Percentiles rank a stretch among this genome's conserved stretches.
Evolutionary conservation across 495 filamentous ascomycete genomes (phyloP).

Genomic region (Penicillium parvum): DNA sequence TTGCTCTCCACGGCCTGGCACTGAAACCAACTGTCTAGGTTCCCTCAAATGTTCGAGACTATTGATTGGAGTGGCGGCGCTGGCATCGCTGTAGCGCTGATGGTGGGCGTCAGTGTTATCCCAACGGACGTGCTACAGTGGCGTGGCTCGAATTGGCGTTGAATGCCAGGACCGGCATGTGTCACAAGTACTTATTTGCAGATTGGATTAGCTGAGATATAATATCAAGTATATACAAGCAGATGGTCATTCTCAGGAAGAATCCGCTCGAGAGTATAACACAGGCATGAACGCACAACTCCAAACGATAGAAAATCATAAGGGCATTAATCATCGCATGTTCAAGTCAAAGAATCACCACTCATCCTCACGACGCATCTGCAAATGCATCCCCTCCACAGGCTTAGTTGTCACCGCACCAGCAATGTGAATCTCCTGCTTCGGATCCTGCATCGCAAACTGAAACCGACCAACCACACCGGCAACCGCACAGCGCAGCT

Average conservation of each 20-base stretch:
- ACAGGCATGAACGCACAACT: too few species aligned
- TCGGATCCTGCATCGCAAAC: conserved; percentile 56
- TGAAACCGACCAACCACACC: conserved; percentile 34
- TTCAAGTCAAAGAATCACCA: conserved; percentile 47
- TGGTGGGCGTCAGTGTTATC: conserved; percentile 43
- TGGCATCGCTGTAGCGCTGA: conserved; percentile 38
- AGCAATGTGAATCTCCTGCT: conserved; percentile 56
- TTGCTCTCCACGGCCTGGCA: too few species aligned
- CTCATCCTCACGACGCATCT: conserved; percentile 54
- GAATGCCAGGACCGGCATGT: neutral
- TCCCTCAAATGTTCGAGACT: conserved; percentile 47
- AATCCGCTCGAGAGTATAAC: too few species aligned
- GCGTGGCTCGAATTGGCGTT: conserved; percentile 26
- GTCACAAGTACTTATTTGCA: neutral
- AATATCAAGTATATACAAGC: neutral
- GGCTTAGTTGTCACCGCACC: conserved; percentile 64
- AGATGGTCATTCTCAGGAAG: too few species aligned
- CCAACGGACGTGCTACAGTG: conserved; percentile 41
- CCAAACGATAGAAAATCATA: neutral
- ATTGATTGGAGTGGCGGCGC: conserved; percentile 40
- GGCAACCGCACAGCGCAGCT: conserved; percentile 34
- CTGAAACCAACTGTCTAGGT: conserved; percentile 24
- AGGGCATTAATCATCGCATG: neutral
- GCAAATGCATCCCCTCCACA: conserved; percentile 58
- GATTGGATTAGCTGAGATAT: neutral